Evolutionary conservation across 2,329 filamentous ascomycete species (phyloP), one percentile per base, ranked within the genome.

Genomic region (Exophiala lecanii-corni): DNA sequence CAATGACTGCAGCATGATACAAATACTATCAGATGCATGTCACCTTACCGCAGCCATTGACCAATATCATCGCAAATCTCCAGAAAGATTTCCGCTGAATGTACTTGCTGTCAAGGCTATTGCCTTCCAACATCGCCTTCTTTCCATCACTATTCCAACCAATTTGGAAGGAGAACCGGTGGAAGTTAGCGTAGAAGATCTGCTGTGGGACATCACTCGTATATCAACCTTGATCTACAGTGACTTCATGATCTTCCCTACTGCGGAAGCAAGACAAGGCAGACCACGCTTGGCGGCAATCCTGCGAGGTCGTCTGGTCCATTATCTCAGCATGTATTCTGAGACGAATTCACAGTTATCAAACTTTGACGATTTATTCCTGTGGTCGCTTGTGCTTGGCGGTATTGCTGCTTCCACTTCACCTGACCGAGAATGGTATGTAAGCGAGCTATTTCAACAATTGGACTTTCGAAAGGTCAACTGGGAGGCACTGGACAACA

Each of bases 401-500:
- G 33, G 16, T n/a, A 26, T 36, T 12, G 41, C 41, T 17, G 15
- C 41, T 18, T 20, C 19, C 33, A 26, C 15, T 25, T 30, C 31
- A 7, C 10, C 9, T 12, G 7, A n/a, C 18, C 41, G 41, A n/a
- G 15, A 19, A 13, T 38, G 41, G 34, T 43, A 30, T 26, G 17
- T 12, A 7, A 5, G 9, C n/a, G 33, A 20, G 6, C 15, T 43
- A 15, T 17, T 15, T 17, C 23, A 7, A 13, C 19, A 36, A 13
- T 63, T 70, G 6, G 12, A 7, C 4, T n/a, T 17, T 17, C 33
- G 18, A 7, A 15, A 17, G 4, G 17, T 35, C 15, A 35, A n/a
- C 18, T 35, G 33, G 33, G 33, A 20, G 17, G 17, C 6, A n/a
- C 33, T 35, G 19, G 13, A 35, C 12, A 35, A n/a, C 7, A 35